Conservation (phyloP, 2,329 filamentous ascomycete species). For the Aspergillus sp. region DNA sequence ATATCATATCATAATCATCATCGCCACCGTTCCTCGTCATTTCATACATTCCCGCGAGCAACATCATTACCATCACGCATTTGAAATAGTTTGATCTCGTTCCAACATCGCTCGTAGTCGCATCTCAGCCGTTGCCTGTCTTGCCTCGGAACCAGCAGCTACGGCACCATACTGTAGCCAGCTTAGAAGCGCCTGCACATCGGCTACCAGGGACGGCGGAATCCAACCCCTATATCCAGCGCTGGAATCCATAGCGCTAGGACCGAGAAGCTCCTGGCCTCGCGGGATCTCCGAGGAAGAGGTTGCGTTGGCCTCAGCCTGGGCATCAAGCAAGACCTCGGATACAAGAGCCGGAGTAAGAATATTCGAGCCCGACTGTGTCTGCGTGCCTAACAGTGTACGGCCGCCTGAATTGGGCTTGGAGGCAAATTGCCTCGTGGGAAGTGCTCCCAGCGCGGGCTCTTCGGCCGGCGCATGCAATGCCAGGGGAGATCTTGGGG, state of each 20-base stretch:
- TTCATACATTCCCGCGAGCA: not conserved
- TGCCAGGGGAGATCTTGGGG: slow-evolving; percentile 12
- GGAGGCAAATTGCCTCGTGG: slow-evolving; percentile 31
- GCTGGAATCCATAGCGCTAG: not conserved
- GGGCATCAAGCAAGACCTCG: slow-evolving; percentile 41
- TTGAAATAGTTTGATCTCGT: slow-evolving; percentile 18
- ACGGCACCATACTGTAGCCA: slow-evolving; percentile 36
- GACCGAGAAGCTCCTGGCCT: not conserved
- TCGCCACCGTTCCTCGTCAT: not conserved
- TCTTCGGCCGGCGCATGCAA: slow-evolving; percentile 1
- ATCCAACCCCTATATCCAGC: not conserved
- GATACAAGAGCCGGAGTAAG: slow-evolving; percentile 42
- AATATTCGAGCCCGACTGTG: slow-evolving; percentile 23
- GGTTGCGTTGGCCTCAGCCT: slow-evolving; percentile 26
- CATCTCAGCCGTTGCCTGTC: slow-evolving; percentile 38
- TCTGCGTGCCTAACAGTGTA: slow-evolving; percentile 31
- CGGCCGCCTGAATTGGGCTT: slow-evolving; percentile 30
- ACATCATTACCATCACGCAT: not conserved
- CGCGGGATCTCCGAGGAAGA: not conserved
- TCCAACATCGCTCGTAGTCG: slow-evolving; percentile 40
- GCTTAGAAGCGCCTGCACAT: slow-evolving; percentile 37
- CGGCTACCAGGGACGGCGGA: slow-evolving; percentile 22
- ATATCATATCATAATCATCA: not conserved
- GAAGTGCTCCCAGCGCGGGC: slow-evolving; percentile 6
- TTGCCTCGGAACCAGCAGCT: slow-evolving; percentile 18